These are phyloP conservation scores for Juncus inflexus DNA, from an alignment of 176 grass and related monocot species.

Conservation along the genomic window DNA sequence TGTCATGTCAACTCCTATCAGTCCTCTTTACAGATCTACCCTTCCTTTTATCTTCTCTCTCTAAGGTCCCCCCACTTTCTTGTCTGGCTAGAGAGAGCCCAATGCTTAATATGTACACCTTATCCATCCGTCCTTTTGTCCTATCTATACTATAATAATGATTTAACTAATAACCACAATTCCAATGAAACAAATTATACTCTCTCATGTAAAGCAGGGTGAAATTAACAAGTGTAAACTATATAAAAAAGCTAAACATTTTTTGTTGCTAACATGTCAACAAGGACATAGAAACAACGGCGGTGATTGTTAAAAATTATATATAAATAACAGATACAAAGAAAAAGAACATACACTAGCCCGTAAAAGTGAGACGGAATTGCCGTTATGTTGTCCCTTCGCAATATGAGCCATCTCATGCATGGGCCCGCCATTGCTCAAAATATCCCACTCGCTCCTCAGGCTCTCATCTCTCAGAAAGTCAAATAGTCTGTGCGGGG, in stretches of 20 bases:
- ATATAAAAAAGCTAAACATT: neutral
- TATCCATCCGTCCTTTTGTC: conserved; percentile 13
- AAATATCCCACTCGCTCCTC: conserved; percentile 88
- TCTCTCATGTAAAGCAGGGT: conserved; percentile 2
- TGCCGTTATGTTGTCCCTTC: conserved; percentile 77
- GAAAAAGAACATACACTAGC: conserved; percentile 54
- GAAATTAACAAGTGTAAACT: neutral
- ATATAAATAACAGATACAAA: neutral
- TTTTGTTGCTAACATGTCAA: no score
- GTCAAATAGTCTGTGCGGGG: conserved; percentile 58
- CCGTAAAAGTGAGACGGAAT: conserved; percentile 67
- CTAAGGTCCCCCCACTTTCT: conserved; percentile 14
- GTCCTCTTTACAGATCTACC: conserved; percentile 35
- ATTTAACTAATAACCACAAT: neutral
- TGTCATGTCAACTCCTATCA: conserved; percentile 39
- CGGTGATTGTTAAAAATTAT: conserved; percentile 8
- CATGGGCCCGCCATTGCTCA: conserved; percentile 81
- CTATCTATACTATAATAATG: conserved; percentile 8
- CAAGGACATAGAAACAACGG: neutral
- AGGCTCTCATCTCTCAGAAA: conserved; percentile 62
- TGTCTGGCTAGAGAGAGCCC: conserved; percentile 17
- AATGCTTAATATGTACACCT: conserved; percentile 19
- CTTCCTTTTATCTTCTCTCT: conserved; percentile 16
- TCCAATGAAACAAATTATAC: neutral
- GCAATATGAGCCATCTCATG: conserved; percentile 73